phyloP scores from a whole-genome alignment of 1,139 yeast species.

The Pichia sp. region DNA sequence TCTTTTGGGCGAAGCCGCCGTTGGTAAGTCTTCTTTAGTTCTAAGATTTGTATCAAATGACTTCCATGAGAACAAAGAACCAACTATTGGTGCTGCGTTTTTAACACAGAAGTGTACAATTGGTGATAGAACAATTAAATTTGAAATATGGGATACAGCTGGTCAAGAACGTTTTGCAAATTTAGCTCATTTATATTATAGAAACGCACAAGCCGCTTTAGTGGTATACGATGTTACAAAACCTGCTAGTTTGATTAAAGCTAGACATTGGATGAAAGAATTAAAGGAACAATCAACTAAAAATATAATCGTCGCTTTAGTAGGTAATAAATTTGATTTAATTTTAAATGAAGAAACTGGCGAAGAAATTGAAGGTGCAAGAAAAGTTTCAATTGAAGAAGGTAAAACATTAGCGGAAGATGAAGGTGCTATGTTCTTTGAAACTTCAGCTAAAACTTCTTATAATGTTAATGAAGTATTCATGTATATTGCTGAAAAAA shows the following conservation, averaged over 20 bases:
- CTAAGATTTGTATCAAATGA: constrained; percentile 91
- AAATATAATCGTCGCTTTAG: constrained; percentile 85
- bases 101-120: constrained; percentile 90
- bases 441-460: constrained; percentile 94
- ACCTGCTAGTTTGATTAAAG: constrained; percentile 95
- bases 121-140: constrained; percentile 84
- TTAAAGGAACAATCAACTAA: constrained; percentile 91
- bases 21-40: constrained; percentile 90
- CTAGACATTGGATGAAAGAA: constrained; percentile 99
- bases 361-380: constrained; percentile 38
- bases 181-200: constrained; percentile 94
- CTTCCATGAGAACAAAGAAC: constrained; percentile 94
- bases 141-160: constrained; percentile 98
- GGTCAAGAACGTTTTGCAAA: constrained; percentile 98
- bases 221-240: constrained; percentile 95
- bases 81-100: constrained; percentile 97
- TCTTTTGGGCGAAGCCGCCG: constrained; percentile 94
- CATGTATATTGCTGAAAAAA: constrained; percentile 79
- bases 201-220: constrained; percentile 97
- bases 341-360: constrained; percentile 33
- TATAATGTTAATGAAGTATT: constrained; percentile 88
- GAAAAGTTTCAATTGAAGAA: constrained; percentile 85
- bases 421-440: constrained; percentile 84
- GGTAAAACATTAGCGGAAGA: constrained; percentile 77
- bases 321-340: constrained; percentile 87